A percentile compares a stretch with the other conserved stretches of the same genome.
Conservation (phyloP, 441 rosid genomes). For the Rhodomyrtus psidioides region DNA sequence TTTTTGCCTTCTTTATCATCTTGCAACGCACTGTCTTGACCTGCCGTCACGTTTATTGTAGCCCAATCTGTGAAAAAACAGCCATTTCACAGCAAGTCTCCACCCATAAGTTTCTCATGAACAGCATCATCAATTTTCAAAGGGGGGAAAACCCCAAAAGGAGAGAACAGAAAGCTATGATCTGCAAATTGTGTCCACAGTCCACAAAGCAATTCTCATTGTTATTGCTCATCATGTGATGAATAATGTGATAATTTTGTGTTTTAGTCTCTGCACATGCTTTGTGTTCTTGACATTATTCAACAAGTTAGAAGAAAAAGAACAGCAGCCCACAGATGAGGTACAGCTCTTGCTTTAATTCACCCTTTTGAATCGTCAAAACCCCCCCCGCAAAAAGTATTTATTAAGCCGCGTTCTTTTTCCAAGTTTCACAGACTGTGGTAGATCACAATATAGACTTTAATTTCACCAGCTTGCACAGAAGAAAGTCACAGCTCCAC, state of each 20-base stretch:
- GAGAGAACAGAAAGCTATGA: too few species aligned
- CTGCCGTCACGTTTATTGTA: neutral
- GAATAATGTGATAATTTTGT: neutral
- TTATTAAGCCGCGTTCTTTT: neutral
- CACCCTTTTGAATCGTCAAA: neutral
- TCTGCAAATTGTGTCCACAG: too few species aligned
- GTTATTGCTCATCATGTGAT: neutral
- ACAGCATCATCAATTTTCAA: neutral
- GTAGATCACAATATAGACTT: neutral
- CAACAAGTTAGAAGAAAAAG: neutral
- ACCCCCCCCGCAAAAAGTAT: neutral
- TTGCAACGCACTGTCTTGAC: neutral
- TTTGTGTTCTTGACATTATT: neutral
- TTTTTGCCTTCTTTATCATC: neutral
- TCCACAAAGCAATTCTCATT: too few species aligned
- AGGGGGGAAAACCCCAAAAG: neutral
- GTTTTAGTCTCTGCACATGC: neutral
- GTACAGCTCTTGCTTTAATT: neutral
- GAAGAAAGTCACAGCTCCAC: neutral
- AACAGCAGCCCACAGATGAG: neutral
- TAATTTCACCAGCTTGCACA: neutral
- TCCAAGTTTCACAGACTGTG: neutral
- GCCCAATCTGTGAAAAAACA: slow-evolving; percentile 3
- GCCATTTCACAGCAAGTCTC: neutral
- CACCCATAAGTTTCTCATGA: neutral